Base-by-base conservation (phyloP, 352 stramenopile genomes). In the Globisporangium parvum region DNA sequence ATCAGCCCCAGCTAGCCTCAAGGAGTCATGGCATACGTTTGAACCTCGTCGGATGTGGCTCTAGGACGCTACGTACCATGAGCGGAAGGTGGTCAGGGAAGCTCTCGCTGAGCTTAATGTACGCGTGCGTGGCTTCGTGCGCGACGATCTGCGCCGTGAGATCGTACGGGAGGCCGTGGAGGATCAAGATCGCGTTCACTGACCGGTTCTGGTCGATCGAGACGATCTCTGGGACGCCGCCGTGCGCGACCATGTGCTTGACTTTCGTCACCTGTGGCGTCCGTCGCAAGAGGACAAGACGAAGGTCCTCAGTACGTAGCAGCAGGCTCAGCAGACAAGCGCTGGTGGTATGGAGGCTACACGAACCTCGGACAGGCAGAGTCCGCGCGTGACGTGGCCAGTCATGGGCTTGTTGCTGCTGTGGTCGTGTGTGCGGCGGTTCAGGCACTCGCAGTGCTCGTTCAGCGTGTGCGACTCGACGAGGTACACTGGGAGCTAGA, bases 51-150 rank as follows among this genome's bases (percentile, higher is more conserved):
- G n/a, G n/a, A n/a, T n/a, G n/a, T n/a, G n/a, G n/a, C n/a, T n/a
- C n/a, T n/a, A n/a, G n/a, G n/a, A n/a, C n/a, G n/a, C n/a, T 4
- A 2, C 26, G 33, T 66, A 80, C 74, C 67, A 77, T 73, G 8
- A 62, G 51, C 40, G 71, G 63, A 39, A 80, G 64, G 17, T 68
- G 55, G n/a, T 79, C 65, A 12, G 80, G 80, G 54, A 86, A 91
- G n/a, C 73, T 69, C 49, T 84, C 66, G 31, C 77, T 77, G 9
- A 91, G 62, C 48, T 87, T 88, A 52, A 91, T 86, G 62, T 72
- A 88, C 18, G 80, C 76, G 60, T 91, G 80, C 14, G 77, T 91
- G 26, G 75, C 77, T 68, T 91, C 80, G 49, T 91, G 80, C n/a
- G 75, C 77, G 24, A 91, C 48, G 40, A 91, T 65, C 42, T 81